A percentile compares a stretch with the other conserved stretches of the same genome.
phyloP scores from a whole-genome alignment of 345 rosid genomes.

The Aethionema arabicum region DNA sequence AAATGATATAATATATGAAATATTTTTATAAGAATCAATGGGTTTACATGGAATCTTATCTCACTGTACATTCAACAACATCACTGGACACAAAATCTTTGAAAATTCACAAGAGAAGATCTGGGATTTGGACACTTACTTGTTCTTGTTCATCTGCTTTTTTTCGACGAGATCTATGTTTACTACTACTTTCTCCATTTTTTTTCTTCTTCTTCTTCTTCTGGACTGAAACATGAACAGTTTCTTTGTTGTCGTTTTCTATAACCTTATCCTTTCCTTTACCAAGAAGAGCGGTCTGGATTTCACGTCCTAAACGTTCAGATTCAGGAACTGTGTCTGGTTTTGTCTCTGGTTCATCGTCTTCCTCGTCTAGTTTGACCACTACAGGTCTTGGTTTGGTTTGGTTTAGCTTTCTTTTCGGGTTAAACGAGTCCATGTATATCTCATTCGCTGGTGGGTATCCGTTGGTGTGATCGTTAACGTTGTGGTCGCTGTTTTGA shows the following conservation, averaged over 20 bases:
- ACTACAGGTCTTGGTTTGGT: slow-evolving; percentile 90
- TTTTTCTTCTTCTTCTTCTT: slow-evolving; percentile 46
- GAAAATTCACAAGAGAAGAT: slow-evolving; percentile 58
- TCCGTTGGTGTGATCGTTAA: slow-evolving; percentile 38
- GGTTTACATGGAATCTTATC: background rate
- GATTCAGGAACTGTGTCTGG: slow-evolving; percentile 34
- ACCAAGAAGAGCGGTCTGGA: slow-evolving; percentile 70
- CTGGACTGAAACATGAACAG: slow-evolving; percentile 48
- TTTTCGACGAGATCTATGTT: slow-evolving; percentile 53
- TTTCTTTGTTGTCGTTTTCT: slow-evolving; percentile 46
- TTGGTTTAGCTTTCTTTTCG: slow-evolving; percentile 54
- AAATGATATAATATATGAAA: slow-evolving; percentile 18
- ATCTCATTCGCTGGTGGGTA: slow-evolving; percentile 89
- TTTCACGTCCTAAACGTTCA: slow-evolving; percentile 59
- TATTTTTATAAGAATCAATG: slow-evolving; percentile 22
- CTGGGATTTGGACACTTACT: slow-evolving; percentile 56
- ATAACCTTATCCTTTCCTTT: slow-evolving; percentile 62
- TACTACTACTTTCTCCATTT: slow-evolving; percentile 48
- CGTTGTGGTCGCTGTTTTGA: slow-evolving; percentile 45
- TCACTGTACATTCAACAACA: slow-evolving; percentile 23
- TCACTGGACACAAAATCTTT: slow-evolving; percentile 6
- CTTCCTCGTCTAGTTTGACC: slow-evolving; percentile 81
- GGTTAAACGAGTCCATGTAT: slow-evolving; percentile 51
- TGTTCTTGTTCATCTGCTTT: slow-evolving; percentile 40
- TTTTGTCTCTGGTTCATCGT: slow-evolving; percentile 41